A percentile compares a stretch with the other conserved stretches of the same genome.
These are phyloP conservation scores for Edaphochlamys debaryana DNA, from an alignment of 139 green algal species.

Conservation along the genomic window DNA sequence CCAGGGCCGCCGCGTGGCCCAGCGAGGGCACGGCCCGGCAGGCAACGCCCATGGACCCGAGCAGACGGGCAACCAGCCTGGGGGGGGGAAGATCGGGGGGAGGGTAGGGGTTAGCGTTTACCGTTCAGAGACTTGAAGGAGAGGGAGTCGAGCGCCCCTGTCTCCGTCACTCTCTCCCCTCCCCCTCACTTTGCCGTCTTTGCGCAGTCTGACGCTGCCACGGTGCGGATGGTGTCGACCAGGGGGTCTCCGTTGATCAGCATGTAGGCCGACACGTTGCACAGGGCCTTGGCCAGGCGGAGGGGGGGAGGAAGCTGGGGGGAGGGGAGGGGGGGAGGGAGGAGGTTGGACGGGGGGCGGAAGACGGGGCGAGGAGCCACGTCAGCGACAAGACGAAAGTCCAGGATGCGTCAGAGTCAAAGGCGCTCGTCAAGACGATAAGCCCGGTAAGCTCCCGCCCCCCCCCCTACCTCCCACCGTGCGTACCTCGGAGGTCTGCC, in stretches of 20 bases:
- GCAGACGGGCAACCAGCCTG: background rate
- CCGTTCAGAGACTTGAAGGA: no score
- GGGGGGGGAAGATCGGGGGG: background rate
- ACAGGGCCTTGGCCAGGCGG: conserved; percentile 38
- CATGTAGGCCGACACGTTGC: conserved; percentile 42
- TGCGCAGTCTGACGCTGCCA: conserved; percentile 12
- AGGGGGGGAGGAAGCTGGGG: background rate
- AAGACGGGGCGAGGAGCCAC: no score
- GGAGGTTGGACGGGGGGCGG: no score
- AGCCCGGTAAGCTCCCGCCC: no score
- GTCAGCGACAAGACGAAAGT: no score
- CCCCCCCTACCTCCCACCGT: background rate
- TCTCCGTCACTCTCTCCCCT: no score
- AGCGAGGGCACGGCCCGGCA: background rate
- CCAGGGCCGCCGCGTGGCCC: conserved; percentile 20
- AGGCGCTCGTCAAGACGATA: no score
- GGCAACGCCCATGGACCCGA: conserved; percentile 10
- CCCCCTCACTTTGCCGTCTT: background rate
- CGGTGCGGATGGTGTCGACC: conserved; percentile 39
- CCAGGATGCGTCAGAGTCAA: no score
- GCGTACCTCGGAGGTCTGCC: background rate
- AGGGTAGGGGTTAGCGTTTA: no score
- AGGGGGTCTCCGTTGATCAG: conserved; percentile 42
- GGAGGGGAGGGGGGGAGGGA: no score
- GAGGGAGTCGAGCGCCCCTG: no score